A percentile compares a stretch with the other conserved stretches of the same genome.
Conservation (phyloP, 768 basidiomycete genomes). For the Russula sp. region DNA sequence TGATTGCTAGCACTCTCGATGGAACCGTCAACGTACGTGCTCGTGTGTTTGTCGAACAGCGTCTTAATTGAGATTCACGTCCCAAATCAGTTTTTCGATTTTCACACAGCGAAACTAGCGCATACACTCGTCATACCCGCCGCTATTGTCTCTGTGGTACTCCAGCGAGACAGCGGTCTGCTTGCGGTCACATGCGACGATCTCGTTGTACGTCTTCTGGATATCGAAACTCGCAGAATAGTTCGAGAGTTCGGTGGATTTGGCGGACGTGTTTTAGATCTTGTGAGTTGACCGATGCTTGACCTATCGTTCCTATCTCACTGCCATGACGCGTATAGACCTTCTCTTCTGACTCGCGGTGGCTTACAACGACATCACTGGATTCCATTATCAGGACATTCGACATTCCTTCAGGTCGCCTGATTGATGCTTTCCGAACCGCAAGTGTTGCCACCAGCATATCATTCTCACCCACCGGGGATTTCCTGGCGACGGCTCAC, state of each 20-base stretch:
- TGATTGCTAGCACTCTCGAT: slow-evolving; percentile 83
- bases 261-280: slow-evolving; percentile 79
- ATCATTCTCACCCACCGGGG: slow-evolving; percentile 89
- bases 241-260: slow-evolving; percentile 89
- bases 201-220: slow-evolving; percentile 74
- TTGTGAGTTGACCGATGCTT: slow-evolving; percentile 46
- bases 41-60: slow-evolving; percentile 2
- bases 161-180: slow-evolving; percentile 83
- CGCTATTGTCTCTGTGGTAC: slow-evolving; percentile 56
- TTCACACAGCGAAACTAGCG: slow-evolving; percentile 76
- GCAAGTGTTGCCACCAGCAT: slow-evolving; percentile 84
- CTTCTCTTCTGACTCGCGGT: slow-evolving; percentile 92
- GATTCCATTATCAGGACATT: slow-evolving; percentile 93
- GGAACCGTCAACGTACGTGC: slow-evolving; percentile 79
- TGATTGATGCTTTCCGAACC: slow-evolving; percentile 91
- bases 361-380: slow-evolving; percentile 83
- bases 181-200: slow-evolving; percentile 85
- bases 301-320: not conserved
- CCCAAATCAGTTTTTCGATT: slow-evolving; percentile 85
- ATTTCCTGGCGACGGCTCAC: slow-evolving; percentile 93
- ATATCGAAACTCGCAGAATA: slow-evolving; percentile 82
- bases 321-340: slow-evolving; percentile 42
- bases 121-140: slow-evolving; percentile 64
- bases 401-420: slow-evolving; percentile 86
- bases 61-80: not conserved